Evolutionary conservation across 2,329 filamentous ascomycete species (phyloP).

Genomic region (Verruconis gallopava): DNA sequence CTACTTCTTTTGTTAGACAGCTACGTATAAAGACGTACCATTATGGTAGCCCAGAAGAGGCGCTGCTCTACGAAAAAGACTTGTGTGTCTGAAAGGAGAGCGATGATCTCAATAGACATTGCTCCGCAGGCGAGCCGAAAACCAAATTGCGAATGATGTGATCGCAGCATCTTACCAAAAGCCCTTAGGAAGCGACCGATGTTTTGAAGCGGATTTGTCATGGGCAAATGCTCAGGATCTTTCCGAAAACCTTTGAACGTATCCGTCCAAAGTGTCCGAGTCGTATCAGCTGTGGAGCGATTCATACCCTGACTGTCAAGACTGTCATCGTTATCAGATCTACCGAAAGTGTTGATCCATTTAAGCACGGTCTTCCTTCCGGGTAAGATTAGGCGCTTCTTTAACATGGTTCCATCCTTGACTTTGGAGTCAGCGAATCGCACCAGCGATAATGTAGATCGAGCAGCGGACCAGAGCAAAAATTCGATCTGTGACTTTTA

Average conservation of each 20-base stretch:
- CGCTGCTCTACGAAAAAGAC: slow-evolving; percentile 56
- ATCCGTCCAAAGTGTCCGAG: slow-evolving; percentile 43
- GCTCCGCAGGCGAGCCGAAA: slow-evolving; percentile 60
- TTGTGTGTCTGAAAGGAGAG: slow-evolving; percentile 50
- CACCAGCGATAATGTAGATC: slow-evolving; percentile 49
- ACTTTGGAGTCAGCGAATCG: slow-evolving; percentile 51
- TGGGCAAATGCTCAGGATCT: slow-evolving; percentile 62
- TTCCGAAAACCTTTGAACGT: slow-evolving; percentile 47
- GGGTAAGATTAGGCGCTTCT: slow-evolving; percentile 51
- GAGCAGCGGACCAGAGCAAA: slow-evolving; percentile 45
- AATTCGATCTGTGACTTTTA: slow-evolving; percentile 43
- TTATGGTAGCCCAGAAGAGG: slow-evolving; percentile 66
- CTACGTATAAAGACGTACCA: no score
- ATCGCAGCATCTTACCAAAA: slow-evolving; percentile 48
- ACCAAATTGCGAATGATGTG: slow-evolving; percentile 54
- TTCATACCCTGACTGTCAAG: slow-evolving; percentile 36
- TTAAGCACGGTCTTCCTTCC: slow-evolving; percentile 50
- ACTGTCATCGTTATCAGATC: slow-evolving; percentile 34
- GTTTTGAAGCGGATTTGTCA: slow-evolving; percentile 46
- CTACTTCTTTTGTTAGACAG: no score
- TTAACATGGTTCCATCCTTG: slow-evolving; percentile 49
- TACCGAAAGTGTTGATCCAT: slow-evolving; percentile 46
- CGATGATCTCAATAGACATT: slow-evolving; percentile 56
- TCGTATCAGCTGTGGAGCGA: slow-evolving; percentile 38
- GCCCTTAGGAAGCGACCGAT: slow-evolving; percentile 48